Conservation (phyloP, 1,284 basidiomycete species). For the Boletus semigastroideus region DNA sequence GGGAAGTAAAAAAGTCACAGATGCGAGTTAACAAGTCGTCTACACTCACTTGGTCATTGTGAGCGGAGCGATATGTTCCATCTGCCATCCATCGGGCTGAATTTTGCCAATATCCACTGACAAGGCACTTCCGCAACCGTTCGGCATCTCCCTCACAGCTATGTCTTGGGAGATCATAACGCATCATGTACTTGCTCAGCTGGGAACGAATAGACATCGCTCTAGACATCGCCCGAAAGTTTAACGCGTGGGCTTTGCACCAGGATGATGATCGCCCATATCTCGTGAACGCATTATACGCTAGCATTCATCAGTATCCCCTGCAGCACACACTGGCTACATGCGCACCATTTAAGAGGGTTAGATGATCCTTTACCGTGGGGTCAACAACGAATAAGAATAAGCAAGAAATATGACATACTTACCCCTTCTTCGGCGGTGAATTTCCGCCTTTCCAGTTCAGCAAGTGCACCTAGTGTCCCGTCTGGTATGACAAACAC, state of each 20-base stretch:
- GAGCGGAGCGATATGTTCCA: slow-evolving; percentile 84
- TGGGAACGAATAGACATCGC: slow-evolving; percentile 92
- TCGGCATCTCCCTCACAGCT: slow-evolving; percentile 86
- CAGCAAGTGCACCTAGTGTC: slow-evolving; percentile 78
- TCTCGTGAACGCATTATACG: slow-evolving; percentile 88
- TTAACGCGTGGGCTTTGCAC: slow-evolving; percentile 91
- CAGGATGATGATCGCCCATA: slow-evolving; percentile 84
- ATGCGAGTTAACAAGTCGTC: neutral
- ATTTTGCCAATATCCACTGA: slow-evolving; percentile 93
- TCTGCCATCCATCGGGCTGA: slow-evolving; percentile 88
- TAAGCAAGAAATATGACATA: neutral
- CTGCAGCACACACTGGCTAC: neutral
- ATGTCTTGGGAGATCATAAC: slow-evolving; percentile 76
- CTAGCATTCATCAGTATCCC: slow-evolving; percentile 40
- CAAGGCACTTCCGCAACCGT: slow-evolving; percentile 79
- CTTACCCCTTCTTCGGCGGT: slow-evolving; percentile 94
- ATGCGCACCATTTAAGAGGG: slow-evolving; percentile 78
- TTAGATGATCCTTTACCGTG: slow-evolving; percentile 81
- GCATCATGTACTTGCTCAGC: slow-evolving; percentile 87
- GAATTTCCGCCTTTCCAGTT: slow-evolving; percentile 91
- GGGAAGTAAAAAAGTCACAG: slow-evolving; percentile 3
- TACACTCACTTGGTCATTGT: slow-evolving; percentile 72
- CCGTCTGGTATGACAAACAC: slow-evolving; percentile 87
- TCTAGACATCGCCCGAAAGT: slow-evolving; percentile 89
- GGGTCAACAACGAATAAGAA: slow-evolving; percentile 8